Percentiles rank a stretch among this genome's conserved stretches.
These are phyloP conservation scores for Epichloe coenophiala DNA, from an alignment of 2,329 filamentous ascomycete species.

Conservation along the genomic window DNA sequence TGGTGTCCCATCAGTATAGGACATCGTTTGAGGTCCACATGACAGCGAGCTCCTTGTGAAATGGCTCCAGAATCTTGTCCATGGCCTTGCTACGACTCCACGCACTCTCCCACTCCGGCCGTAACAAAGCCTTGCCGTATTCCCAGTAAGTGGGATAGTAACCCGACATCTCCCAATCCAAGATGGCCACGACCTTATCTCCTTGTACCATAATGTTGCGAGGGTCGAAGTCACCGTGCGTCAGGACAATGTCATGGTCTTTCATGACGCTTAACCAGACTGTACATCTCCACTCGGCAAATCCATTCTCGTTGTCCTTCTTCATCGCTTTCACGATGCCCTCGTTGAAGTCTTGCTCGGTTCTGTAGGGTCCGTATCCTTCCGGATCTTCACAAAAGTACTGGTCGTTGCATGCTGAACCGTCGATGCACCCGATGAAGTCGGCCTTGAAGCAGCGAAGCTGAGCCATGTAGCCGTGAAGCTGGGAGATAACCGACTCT, in stretches of 20 bases:
- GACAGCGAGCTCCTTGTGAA: slow-evolving; percentile 5
- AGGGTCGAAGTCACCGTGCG: slow-evolving; percentile 30
- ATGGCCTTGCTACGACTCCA: slow-evolving; percentile 4
- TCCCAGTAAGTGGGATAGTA: slow-evolving; percentile 23
- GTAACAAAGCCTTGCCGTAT: slow-evolving; percentile 5
- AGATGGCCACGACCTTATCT: slow-evolving; percentile 22
- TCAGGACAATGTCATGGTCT: slow-evolving; percentile 21
- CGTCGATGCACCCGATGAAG: slow-evolving; percentile 10
- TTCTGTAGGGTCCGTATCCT: slow-evolving; percentile 8
- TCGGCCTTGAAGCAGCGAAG: slow-evolving; percentile 8
- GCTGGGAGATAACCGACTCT: slow-evolving; percentile 9
- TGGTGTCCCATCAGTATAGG: too few relatives aligned
- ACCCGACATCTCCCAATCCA: slow-evolving; percentile 28
- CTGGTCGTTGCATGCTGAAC: slow-evolving; percentile 10
- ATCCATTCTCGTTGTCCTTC: slow-evolving; percentile 1
- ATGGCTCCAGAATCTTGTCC: slow-evolving; percentile 4
- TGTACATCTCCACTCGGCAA: slow-evolving; percentile 5
- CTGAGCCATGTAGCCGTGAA: slow-evolving; percentile 9
- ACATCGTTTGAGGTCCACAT: too few relatives aligned
- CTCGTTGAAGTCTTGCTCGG: slow-evolving; percentile 10
- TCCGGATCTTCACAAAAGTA: slow-evolving; percentile 7
- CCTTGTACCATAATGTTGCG: slow-evolving; percentile 23
- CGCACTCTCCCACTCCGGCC: slow-evolving; percentile 2
- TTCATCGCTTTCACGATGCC: slow-evolving; percentile 9
- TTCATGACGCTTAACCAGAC: slow-evolving; percentile 8